Conservation (phyloP, 2,329 filamentous ascomycete species). For the Beauveria brongniartii region DNA sequence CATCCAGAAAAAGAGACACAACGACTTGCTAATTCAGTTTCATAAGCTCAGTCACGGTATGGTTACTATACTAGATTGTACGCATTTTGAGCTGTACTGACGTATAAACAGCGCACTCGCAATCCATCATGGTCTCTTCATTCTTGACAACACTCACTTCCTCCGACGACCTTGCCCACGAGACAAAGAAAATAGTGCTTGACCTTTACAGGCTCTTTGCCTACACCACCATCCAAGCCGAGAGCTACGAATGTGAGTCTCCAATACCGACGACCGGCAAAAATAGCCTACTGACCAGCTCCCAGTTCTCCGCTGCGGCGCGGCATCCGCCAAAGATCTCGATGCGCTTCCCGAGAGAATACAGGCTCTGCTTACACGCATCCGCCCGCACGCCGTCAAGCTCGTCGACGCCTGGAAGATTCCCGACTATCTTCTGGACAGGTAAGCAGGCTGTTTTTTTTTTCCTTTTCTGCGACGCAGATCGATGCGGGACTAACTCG, state of each 20-base stretch:
- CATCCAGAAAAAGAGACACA: background rate
- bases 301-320: slow-evolving; percentile 7
- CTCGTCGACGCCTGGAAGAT: slow-evolving; percentile 70
- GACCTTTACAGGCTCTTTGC: slow-evolving; percentile 8
- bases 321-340: background rate
- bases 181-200: slow-evolving; percentile 2
- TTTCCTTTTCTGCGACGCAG: no score
- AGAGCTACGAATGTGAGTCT: slow-evolving; percentile 6
- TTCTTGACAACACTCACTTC: background rate
- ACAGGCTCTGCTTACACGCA: slow-evolving; percentile 45
- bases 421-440: slow-evolving; percentile 71
- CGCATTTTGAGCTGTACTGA: background rate
- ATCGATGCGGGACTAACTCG: background rate
- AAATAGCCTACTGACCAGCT: background rate
- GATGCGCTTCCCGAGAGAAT: slow-evolving; percentile 3
- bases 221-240: background rate
- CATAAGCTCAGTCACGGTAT: slow-evolving; percentile 9
- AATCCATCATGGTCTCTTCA: slow-evolving; percentile 5
- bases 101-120: background rate
- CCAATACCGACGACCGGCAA: no score
- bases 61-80: background rate
- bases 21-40: slow-evolving; percentile 2
- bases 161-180: background rate
- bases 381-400: slow-evolving; percentile 63
- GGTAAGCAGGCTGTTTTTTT: slow-evolving; percentile 15